These are phyloP conservation scores for Diutina mesorugosa DNA, from an alignment of 1,139 yeast species.

Conservation along the genomic window DNA sequence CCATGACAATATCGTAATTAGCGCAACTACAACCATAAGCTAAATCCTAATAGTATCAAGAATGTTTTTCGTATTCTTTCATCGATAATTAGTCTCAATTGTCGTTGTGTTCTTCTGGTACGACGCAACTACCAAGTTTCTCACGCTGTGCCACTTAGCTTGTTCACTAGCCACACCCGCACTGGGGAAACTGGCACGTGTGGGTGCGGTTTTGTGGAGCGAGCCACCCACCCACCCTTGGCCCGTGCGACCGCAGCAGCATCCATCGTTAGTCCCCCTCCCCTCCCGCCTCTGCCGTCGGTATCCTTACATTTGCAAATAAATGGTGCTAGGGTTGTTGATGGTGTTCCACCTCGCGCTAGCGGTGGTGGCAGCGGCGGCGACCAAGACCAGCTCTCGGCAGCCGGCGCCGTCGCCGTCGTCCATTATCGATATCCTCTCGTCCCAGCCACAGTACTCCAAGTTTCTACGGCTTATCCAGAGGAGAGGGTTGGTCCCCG, in stretches of 20 bases:
- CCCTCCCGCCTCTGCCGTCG: neutral
- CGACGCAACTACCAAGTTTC: too few species aligned
- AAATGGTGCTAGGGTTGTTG: neutral
- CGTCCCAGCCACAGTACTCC: slow-evolving; percentile 64
- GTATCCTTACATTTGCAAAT: too few species aligned
- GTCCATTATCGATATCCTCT: slow-evolving; percentile 65
- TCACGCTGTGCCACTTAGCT: too few species aligned
- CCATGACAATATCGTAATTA: too few species aligned
- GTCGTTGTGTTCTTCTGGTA: too few species aligned
- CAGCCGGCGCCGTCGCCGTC: slow-evolving; percentile 17
- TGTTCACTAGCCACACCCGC: neutral
- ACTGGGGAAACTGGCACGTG: neutral
- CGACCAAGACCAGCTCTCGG: slow-evolving; percentile 5
- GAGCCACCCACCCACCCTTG: neutral
- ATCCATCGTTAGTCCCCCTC: neutral
- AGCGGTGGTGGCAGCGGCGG: neutral
- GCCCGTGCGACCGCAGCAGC: neutral
- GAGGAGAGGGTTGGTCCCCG: slow-evolving; percentile 53
- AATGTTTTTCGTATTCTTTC: too few species aligned
- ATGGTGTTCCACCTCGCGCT: neutral
- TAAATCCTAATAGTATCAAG: too few species aligned
- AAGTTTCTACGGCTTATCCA: slow-evolving; percentile 56
- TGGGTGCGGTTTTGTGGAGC: neutral
- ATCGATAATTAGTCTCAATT: too few species aligned
- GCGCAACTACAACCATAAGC: too few species aligned